Percentiles rank a stretch among this genome's conserved stretches.
Conservation (phyloP, 768 basidiomycete genomes). For the Leccinellum albellum region DNA sequence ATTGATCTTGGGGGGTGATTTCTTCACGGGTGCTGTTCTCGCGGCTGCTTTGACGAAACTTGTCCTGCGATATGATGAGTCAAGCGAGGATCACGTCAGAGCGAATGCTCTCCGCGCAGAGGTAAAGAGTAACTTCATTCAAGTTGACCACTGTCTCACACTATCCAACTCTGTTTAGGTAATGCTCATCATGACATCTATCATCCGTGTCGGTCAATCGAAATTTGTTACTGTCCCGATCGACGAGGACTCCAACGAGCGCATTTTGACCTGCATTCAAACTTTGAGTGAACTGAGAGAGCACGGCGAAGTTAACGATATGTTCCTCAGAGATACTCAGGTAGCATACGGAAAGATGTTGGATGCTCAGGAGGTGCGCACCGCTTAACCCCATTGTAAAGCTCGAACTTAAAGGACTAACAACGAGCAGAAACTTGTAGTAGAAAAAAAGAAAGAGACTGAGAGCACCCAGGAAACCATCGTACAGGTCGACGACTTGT, state of each 20-base stretch:
- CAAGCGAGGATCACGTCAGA: constrained; percentile 47
- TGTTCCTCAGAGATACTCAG: constrained; percentile 85
- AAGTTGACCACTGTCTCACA: not conserved
- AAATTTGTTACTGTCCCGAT: constrained; percentile 93
- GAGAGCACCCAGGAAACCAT: constrained; percentile 61
- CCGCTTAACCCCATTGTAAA: not conserved
- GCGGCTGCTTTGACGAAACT: constrained; percentile 88
- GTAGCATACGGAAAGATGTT: constrained; percentile 94
- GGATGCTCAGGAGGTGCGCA: constrained; percentile 80
- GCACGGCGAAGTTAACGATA: constrained; percentile 54
- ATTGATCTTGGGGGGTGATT: constrained; percentile 90
- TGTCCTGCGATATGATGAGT: constrained; percentile 65
- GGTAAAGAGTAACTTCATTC: constrained; percentile 34
- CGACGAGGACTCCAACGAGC: constrained; percentile 96
- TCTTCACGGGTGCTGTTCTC: constrained; percentile 93
- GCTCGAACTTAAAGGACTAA: not conserved
- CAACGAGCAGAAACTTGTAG: constrained; percentile 68
- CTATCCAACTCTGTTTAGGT: constrained; percentile 43
- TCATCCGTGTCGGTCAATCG: constrained; percentile 95
- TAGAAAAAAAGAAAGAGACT: constrained; percentile 86
- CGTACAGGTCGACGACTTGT: constrained; percentile 91
- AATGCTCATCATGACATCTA: constrained; percentile 97
- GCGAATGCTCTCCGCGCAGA: constrained; percentile 83
- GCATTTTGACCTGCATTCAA: constrained; percentile 94
- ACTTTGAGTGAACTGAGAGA: constrained; percentile 79